Evolutionary conservation across 371 early-diverging fungal species (phyloP), one percentile per base, ranked within the genome.

Genomic region (Mortierella sp.): DNA sequence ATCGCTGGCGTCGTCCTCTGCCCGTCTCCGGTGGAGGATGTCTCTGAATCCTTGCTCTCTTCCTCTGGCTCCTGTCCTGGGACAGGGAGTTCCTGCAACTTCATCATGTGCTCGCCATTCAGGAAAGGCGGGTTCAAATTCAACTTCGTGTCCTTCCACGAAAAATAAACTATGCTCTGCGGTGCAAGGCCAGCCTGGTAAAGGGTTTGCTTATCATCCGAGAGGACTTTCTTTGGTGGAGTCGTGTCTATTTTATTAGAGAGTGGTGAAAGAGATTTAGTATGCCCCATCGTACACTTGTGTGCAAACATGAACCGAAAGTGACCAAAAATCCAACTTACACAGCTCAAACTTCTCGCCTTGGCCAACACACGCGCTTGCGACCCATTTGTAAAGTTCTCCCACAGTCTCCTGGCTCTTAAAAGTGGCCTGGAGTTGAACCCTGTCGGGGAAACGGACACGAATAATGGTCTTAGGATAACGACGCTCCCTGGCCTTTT

Each of bases 401-500:
- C 79, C 60, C 31, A 86, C 80, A 64, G 72, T 64, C 84, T 50
- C 79, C 62, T 39, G 85, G 72, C 62, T 76, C 9, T 78, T 61
- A 59, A 89, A 90, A 8, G 84, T 76, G 1, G 81, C 82, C 60
- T 90, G 86, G 24, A 89, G 50, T 46, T 82, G 83, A 6, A 72
- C 63, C 21, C 83, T 76, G 63, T 89, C 85, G 1, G 87, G 86
- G 70, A 90, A 87, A 11, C 86, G 80, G 8, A 89, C 75, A 0
- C 90, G 81, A 32, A 90, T 79, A 64, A 87, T 63, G 4, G 88
- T 87, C 80, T 87, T 89, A 15, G 91, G 89, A 60, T 86, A 86
- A 58, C 87, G 87, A 32, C 68, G 61, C 48, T 75, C 76, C 55
- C 63, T 73, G 44, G 81, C 60, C 63, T 81, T 81, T 17, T 81